Percentiles rank a stretch among this genome's conserved stretches.
phyloP scores from a whole-genome alignment of 164 flowering plant species.

The Umbellularia californica region DNA sequence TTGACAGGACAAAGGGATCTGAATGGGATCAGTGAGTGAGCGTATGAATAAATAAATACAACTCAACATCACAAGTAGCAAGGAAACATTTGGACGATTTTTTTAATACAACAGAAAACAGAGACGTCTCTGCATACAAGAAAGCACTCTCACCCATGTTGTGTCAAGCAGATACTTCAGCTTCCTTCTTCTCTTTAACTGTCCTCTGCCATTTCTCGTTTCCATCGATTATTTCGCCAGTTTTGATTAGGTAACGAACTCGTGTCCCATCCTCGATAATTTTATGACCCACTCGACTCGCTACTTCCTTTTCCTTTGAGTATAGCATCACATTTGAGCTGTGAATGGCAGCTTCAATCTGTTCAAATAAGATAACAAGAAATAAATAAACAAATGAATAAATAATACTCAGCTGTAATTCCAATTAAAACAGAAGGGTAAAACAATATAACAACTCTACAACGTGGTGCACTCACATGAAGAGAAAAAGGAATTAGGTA shows the following conservation, averaged over 20 bases:
- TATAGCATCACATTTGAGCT: slow-evolving; percentile 99
- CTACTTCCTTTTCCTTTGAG: slow-evolving; percentile 79
- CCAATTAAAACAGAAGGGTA: background rate
- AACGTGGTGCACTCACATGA: background rate
- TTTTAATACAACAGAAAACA: background rate
- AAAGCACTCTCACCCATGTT: background rate
- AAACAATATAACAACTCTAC: background rate
- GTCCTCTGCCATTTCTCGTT: slow-evolving; percentile 75
- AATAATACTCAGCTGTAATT: background rate
- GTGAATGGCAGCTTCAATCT: slow-evolving; percentile 90
- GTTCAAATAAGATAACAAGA: slow-evolving; percentile 8
- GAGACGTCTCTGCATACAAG: background rate
- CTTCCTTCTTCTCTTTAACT: slow-evolving; percentile 43
- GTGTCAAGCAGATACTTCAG: slow-evolving; percentile 25
- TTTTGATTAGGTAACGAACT: slow-evolving; percentile 88
- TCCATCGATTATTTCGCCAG: slow-evolving; percentile 87
- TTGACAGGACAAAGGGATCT: no score
- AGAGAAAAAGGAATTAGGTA: background rate
- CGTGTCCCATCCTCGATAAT: slow-evolving; percentile 70
- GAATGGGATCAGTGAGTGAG: no score
- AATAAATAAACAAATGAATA: background rate
- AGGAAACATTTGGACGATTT: no score
- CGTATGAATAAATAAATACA: no score
- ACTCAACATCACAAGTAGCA: no score
- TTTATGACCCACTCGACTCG: slow-evolving; percentile 95